These are phyloP conservation scores for Geotrichum aggregatum DNA, from an alignment of 1,139 yeast species.

Conservation along the genomic window DNA sequence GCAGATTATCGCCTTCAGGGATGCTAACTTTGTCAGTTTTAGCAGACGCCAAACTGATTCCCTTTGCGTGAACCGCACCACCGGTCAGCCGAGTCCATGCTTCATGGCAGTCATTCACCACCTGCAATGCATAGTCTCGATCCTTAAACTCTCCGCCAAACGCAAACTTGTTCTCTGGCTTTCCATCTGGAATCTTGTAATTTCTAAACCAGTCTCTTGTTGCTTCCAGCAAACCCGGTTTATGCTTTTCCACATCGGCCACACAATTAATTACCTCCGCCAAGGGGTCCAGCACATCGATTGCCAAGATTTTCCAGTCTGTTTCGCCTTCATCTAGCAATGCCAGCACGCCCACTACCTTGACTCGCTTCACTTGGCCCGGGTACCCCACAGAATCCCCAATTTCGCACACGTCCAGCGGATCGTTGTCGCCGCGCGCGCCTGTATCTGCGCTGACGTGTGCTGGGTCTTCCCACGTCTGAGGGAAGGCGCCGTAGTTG, in stretches of 20 bases:
- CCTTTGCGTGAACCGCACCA: conserved; percentile 47
- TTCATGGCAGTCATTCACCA: conserved; percentile 68
- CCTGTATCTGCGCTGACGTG: conserved; percentile 45
- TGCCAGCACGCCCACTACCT: conserved; percentile 89
- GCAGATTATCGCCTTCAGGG: conserved; percentile 45
- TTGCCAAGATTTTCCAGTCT: conserved; percentile 93
- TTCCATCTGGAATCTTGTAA: conserved; percentile 93
- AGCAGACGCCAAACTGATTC: conserved; percentile 41
- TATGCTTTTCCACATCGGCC: conserved; percentile 71
- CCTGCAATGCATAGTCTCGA: conserved; percentile 63
- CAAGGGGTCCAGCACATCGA: conserved; percentile 76
- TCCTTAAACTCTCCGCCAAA: conserved; percentile 76
- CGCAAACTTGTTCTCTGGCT: conserved; percentile 81
- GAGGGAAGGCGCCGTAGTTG: conserved; percentile 96
- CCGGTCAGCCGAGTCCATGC: conserved; percentile 71
- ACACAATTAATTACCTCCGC: conserved; percentile 72
- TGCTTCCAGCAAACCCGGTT: conserved; percentile 82
- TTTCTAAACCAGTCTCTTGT: conserved; percentile 92
- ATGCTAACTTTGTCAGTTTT: conserved; percentile 30
- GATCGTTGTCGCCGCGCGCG: conserved; percentile 89
- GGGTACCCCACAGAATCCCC: conserved; percentile 66
- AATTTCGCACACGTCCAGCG: conserved; percentile 92
- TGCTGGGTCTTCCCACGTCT: conserved; percentile 85
- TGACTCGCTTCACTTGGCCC: conserved; percentile 78
- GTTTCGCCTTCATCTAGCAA: conserved; percentile 94